These are phyloP conservation scores for Dimargaris cristalligena DNA, from an alignment of 192 early-diverging fungal species.

Conservation along the genomic window DNA sequence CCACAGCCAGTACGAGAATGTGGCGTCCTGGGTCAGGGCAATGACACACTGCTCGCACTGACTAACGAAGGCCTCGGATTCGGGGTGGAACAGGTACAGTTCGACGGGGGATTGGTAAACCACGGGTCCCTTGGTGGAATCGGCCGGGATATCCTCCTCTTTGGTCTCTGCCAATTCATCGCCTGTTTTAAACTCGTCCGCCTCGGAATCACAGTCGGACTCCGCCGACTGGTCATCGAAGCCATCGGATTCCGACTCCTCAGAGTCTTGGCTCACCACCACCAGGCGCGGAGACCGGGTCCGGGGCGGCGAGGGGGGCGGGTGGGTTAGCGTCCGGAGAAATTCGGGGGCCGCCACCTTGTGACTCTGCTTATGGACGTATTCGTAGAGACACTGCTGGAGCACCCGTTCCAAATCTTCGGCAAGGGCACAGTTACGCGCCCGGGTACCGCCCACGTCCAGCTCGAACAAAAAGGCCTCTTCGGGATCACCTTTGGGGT, in stretches of 20 bases:
- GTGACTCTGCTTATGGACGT: background rate
- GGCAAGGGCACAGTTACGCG: background rate
- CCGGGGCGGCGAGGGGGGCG: background rate
- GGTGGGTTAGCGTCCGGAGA: background rate
- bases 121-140: slow-evolving; percentile 29
- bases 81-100: slow-evolving; percentile 49
- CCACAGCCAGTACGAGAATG: slow-evolving; percentile 34
- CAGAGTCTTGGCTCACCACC: no score
- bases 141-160: slow-evolving; percentile 23
- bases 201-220: slow-evolving; percentile 31
- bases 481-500: slow-evolving; percentile 18
- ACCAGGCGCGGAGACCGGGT: background rate
- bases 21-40: slow-evolving; percentile 20
- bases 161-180: slow-evolving; percentile 48
- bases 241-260: background rate
- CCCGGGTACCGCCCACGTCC: slow-evolving; percentile 7
- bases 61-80: slow-evolving; percentile 30
- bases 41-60: slow-evolving; percentile 29
- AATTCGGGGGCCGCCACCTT: background rate
- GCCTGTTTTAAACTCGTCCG: slow-evolving; percentile 36
- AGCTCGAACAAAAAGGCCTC: slow-evolving; percentile 14
- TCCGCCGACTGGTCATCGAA: slow-evolving; percentile 16
- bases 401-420: background rate
- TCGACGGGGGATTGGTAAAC: slow-evolving; percentile 34
- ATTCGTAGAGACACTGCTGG: slow-evolving; percentile 1